Base-by-base conservation (phyloP, 2,329 filamentous ascomycete genomes). In the Hypoxylon sp. region DNA sequence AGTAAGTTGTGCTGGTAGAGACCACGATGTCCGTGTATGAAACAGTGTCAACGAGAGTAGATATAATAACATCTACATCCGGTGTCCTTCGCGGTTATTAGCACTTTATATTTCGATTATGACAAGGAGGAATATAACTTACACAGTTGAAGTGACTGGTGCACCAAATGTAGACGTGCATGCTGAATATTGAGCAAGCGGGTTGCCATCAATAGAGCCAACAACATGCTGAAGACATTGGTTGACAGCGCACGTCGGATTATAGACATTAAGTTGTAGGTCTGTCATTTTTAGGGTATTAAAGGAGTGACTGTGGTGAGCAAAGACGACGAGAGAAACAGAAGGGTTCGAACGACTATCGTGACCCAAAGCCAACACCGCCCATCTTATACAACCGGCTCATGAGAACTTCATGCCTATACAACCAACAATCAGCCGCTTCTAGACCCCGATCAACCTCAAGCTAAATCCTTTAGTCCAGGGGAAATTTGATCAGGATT, bases 1-100 rank as follows among this genome's bases (percentile, higher is more conserved):
- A 41, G 16, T n/a, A 30, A 7, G 26, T 31, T 11, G 16, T 30
- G 37, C 37, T 41, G 7, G n/a, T 7, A n/a, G 37, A 41, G 7
- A 31, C 26, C 37, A 41, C 37, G 11, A 41, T 32, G 7, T 43
- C 38, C 16, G 27, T 43, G 8, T 43, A 32, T 16, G 27, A 32
- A 32, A 43, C 25, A 3, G 38, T 43, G 5, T 32, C 19, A 20
- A 32, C 19, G 20, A 31, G 27, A 7, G 29, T 41, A 30, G 37
- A 41, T 7, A 41, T 12, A 20, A 26, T 15, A 32, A 34, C 20
- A 8, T 43, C 25, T 5, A 30, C 15, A 1, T 23, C 20, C 15
- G 25, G 25, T n/a, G 37, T 41, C 12, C 37, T 41, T 41, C 11
- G 9, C 5, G 13, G 25, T 4, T 30, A 12, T 41, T 30, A 41